Conservation (phyloP, 2,329 filamentous ascomycete genomes). For the Lachnellula suecica region DNA sequence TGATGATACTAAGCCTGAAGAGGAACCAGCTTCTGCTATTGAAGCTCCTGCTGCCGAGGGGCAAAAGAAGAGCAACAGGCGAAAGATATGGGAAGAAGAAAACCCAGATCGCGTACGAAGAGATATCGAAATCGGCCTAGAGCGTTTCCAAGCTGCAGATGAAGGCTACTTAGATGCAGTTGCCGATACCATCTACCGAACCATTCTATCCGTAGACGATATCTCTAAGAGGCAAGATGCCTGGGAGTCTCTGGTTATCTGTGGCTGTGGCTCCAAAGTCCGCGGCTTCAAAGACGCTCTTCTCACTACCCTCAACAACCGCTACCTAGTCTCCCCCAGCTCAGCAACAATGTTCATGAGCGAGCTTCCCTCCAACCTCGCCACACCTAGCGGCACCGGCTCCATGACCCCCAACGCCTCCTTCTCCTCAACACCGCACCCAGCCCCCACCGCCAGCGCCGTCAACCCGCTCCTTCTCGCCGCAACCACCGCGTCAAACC, state of each 20-base stretch:
- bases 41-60: conserved; percentile 14
- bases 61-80: conserved; percentile 28
- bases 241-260: conserved; percentile 90
- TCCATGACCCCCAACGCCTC: conserved; percentile 72
- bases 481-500: conserved; percentile 67
- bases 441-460: conserved; percentile 56
- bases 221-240: conserved; percentile 80
- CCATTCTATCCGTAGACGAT: conserved; percentile 80
- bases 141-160: conserved; percentile 69
- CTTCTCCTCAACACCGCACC: conserved; percentile 49
- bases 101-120: conserved; percentile 56
- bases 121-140: conserved; percentile 74
- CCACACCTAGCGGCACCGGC: conserved; percentile 86
- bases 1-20: conserved; percentile 12
- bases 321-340: conserved; percentile 87
- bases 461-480: conserved; percentile 92
- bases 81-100: conserved; percentile 29
- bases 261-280: conserved; percentile 77
- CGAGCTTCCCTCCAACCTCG: conserved; percentile 90
- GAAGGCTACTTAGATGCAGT: conserved; percentile 79
- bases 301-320: conserved; percentile 72
- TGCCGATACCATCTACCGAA: conserved; percentile 78
- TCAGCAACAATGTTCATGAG: conserved; percentile 97
- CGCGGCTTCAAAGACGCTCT: conserved; percentile 88
- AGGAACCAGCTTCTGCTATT: conserved; percentile 4